phyloP scores from a whole-genome alignment of 208 protist genomes.

The Histomonas meleagridis region DNA sequence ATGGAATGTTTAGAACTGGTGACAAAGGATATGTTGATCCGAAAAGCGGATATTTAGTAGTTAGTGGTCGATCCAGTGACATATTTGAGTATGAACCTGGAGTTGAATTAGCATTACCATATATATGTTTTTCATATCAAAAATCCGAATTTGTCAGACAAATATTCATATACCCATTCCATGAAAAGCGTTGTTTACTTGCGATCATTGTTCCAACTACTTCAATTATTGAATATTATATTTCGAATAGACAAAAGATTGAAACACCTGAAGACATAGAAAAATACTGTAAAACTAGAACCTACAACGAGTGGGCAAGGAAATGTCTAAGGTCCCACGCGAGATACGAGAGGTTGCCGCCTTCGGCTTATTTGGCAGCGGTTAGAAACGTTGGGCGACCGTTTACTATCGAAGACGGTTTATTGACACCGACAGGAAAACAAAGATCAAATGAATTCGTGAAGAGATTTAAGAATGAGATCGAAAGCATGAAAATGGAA shows the following conservation, averaged over 20 bases:
- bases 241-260: neutral
- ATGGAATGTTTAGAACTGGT: neutral
- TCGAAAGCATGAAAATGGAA: conserved; percentile 1
- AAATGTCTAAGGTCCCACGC: neutral
- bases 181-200: neutral
- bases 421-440: neutral
- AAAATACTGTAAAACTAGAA: neutral
- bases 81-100: neutral
- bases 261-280: neutral
- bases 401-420: neutral
- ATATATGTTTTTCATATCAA: neutral
- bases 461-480: neutral
- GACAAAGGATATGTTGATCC: neutral
- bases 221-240: neutral
- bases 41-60: neutral
- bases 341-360: neutral
- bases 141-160: neutral
- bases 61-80: neutral
- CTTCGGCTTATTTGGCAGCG: neutral
- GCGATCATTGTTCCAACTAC: neutral
- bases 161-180: neutral
- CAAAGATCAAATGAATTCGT: neutral
- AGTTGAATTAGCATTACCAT: neutral
- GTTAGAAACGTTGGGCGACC: neutral
- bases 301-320: neutral